A percentile compares a stretch with the other conserved stretches of the same genome.
These are phyloP conservation scores for Botryococcus braunii DNA, from an alignment of 163 green algal species.

Conservation along the genomic window DNA sequence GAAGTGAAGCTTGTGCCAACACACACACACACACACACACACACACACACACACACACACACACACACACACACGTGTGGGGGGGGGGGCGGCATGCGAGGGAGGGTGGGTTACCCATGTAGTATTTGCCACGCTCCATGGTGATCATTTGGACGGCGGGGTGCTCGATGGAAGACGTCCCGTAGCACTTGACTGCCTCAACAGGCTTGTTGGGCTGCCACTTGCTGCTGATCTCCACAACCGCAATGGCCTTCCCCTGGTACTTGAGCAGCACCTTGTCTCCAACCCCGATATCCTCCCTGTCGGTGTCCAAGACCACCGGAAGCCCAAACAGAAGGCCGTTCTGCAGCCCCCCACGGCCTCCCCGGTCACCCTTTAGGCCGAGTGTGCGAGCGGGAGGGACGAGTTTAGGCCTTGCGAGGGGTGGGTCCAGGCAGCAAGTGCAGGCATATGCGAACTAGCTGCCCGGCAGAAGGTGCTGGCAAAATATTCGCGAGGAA, in stretches of 20 bases:
- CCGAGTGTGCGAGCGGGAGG: no score
- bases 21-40: no score
- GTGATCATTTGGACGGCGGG: constrained; percentile 89
- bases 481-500: no score
- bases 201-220: constrained; percentile 84
- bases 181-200: constrained; percentile 81
- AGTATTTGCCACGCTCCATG: constrained; percentile 86
- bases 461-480: no score
- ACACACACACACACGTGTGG: neutral
- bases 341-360: constrained; percentile 19
- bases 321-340: constrained; percentile 82
- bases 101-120: constrained; percentile 36
- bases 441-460: no score
- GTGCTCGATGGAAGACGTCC: constrained; percentile 88
- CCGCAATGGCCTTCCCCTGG: constrained; percentile 62
- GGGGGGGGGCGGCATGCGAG: no score
- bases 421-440: no score
- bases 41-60: no score
- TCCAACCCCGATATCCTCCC: constrained; percentile 62
- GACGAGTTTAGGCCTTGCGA: no score
- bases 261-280: constrained; percentile 81
- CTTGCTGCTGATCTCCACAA: constrained; percentile 71
- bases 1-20: no score
- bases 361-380: no score
- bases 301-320: constrained; percentile 90